Evolutionary conservation across 768 basidiomycete genomes (phyloP).

Genomic region (Termitomyces sp.): DNA sequence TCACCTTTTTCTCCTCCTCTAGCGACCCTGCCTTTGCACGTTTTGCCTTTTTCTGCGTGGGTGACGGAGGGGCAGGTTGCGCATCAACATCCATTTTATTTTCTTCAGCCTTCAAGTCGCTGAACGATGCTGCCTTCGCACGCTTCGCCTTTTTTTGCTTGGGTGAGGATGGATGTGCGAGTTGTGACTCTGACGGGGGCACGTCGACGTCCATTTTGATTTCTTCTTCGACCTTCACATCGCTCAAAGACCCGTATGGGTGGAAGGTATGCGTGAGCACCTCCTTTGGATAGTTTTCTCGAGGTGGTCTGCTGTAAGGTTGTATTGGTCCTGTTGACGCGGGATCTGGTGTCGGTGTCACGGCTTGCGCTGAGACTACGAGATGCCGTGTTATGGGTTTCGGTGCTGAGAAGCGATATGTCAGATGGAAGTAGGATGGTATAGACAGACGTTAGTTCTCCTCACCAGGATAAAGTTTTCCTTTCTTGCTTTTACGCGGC

Average conservation of each 20-base stretch:
- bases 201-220: conserved; percentile 20
- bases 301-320: conserved; percentile 47
- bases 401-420: conserved; percentile 39
- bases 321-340: conserved; percentile 16
- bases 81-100: conserved; percentile 19
- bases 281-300: conserved; percentile 56
- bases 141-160: conserved; percentile 9
- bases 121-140: conserved; percentile 12
- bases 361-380: conserved; percentile 50
- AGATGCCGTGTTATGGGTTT: conserved; percentile 56
- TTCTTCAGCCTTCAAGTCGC: conserved; percentile 20
- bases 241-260: conserved; percentile 52
- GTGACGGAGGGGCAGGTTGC: background rate
- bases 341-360: conserved; percentile 27
- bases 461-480: conserved; percentile 56
- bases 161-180: background rate
- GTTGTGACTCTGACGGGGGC: background rate
- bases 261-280: conserved; percentile 60
- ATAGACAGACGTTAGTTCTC: background rate
- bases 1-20: conserved; percentile 29
- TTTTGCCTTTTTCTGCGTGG: conserved; percentile 9
- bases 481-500: conserved; percentile 58
- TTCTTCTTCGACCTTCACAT: conserved; percentile 20
- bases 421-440: background rate
- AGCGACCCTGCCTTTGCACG: conserved; percentile 10